Percentiles rank a stretch among this genome's conserved stretches.
Conservation (phyloP, 306 rosid species). For the Rosa chinensis region DNA sequence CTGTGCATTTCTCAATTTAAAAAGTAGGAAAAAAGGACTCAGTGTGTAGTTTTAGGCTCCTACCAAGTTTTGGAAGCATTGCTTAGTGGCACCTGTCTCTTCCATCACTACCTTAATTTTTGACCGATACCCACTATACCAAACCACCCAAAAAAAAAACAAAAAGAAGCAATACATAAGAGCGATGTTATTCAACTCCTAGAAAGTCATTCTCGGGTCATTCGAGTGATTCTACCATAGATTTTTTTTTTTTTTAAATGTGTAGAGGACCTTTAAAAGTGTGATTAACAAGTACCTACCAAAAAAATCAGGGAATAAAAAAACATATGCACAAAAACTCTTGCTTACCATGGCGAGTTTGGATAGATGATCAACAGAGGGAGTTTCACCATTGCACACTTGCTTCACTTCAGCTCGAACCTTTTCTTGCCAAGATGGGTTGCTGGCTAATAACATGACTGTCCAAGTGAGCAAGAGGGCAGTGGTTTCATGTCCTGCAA, state of each 20-base stretch:
- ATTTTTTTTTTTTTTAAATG: background rate
- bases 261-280: background rate
- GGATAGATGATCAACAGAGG: slow-evolving; percentile 68
- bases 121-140: background rate
- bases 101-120: slow-evolving; percentile 3
- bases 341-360: slow-evolving; percentile 64
- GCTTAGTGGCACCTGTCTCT: slow-evolving; percentile 14
- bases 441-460: slow-evolving; percentile 75
- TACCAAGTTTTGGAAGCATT: slow-evolving; percentile 17
- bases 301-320: background rate
- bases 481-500: slow-evolving; percentile 95
- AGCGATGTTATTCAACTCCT: background rate
- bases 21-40: background rate
- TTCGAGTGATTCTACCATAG: background rate
- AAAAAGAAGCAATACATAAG: background rate
- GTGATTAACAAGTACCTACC: background rate
- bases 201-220: background rate
- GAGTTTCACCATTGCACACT: slow-evolving; percentile 55
- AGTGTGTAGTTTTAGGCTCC: background rate
- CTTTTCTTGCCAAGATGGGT: slow-evolving; percentile 73
- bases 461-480: slow-evolving; percentile 93
- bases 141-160: background rate
- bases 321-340: background rate
- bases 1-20: background rate
- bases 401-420: slow-evolving; percentile 61